Percentiles rank a stretch among this genome's conserved stretches.
Conservation (phyloP, 163 green algal species). For the Prototheca wickerhamii region DNA sequence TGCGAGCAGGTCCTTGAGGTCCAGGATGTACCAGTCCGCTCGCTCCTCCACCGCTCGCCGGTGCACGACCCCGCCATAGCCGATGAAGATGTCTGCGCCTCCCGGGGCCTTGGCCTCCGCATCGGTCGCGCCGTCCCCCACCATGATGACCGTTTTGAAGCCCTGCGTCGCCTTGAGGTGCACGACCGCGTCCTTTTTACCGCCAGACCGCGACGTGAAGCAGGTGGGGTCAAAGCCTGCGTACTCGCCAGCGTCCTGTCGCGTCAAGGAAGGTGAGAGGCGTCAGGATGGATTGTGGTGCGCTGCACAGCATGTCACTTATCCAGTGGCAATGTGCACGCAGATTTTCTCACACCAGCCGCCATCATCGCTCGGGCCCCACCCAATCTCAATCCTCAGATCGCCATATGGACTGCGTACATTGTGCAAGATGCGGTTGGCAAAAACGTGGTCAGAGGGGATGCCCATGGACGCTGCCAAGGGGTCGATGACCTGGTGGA, state of each 20-base stretch:
- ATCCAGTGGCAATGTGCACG: too few species aligned
- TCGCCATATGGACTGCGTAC: too few species aligned
- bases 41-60: slow-evolving; percentile 63
- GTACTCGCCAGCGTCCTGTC: slow-evolving; percentile 70
- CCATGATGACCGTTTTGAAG: slow-evolving; percentile 74
- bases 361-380: too few species aligned
- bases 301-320: too few species aligned
- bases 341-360: too few species aligned
- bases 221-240: slow-evolving; percentile 87
- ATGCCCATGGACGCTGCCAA: slow-evolving; percentile 84
- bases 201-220: slow-evolving; percentile 82
- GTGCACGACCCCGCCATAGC: slow-evolving; percentile 86
- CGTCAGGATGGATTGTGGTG: neutral
- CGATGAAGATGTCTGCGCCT: slow-evolving; percentile 89
- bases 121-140: slow-evolving; percentile 96
- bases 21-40: slow-evolving; percentile 89
- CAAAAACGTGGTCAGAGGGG: slow-evolving; percentile 74
- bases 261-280: neutral
- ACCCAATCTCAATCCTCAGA: too few species aligned
- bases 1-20: slow-evolving; percentile 65
- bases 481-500: slow-evolving; percentile 92
- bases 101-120: slow-evolving; percentile 77
- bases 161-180: slow-evolving; percentile 69
- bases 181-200: slow-evolving; percentile 79
- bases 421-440: slow-evolving; percentile 89